Evolutionary conservation across 805 yeast genomes (phyloP), one percentile per base, ranked within the genome.

Genomic region (Monosporozyma yasuniensis): DNA sequence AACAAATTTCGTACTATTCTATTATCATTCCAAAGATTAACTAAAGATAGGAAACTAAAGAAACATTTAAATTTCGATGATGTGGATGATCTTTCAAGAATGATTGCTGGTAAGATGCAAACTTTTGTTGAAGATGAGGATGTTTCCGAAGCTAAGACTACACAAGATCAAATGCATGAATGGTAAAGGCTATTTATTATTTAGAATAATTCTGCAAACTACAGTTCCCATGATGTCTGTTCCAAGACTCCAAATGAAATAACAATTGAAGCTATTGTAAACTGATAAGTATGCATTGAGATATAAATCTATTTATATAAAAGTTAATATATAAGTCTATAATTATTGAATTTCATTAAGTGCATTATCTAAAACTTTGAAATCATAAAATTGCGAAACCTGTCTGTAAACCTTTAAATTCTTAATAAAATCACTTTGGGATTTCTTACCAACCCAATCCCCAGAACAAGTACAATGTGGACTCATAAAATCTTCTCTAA

Each of bases 381-480:
- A 70, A 37, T 79, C 83, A 61, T 78, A 86, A 48, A 66, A 75
- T 12, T 69, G 68, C 1, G 91, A 79, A 12, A 88, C 81, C 51
- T 78, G 80, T 21, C 69, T 69, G 62, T 76, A 87, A 0, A 80
- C 73, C 6, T 61, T 64, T 3, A 82, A 58, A 47, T 72, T 72
- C 47, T 69, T 68, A 16, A 71, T 65, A 7, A 88, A 60, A 0
- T 72, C 76, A 4, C 61, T 67, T 46, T 70, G 69, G 4, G 72
- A 61, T 19, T 81, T 63, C 0, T 86, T 79, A 45, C 79, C 82
- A 3, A 66, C 71, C 96, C 96, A 89, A 14, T 68, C 63, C 8
- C 99, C 99, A 0, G 99, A 91, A 64, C 99, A 93, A 19, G 77
- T 68, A 66, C 99, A 95, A 63, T 80, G 80, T 28, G 72, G 72